Base-by-base conservation (phyloP, 2,329 filamentous ascomycete genomes). In the Diaporthe amygdali region DNA sequence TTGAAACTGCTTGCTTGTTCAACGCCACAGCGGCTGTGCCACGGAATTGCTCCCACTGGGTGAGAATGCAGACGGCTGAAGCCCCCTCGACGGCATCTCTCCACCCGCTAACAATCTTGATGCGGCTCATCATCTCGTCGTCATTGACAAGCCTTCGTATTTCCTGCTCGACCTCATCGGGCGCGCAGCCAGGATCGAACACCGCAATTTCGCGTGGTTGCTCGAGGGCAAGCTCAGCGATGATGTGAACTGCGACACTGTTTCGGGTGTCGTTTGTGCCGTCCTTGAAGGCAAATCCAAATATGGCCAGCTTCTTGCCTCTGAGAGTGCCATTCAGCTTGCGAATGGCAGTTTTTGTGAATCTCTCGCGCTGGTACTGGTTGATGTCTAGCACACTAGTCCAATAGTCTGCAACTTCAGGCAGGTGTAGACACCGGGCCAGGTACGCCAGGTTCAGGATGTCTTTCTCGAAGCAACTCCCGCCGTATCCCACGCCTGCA, bases 401-500 rank as follows among this genome's bases (percentile, higher is more conserved):
- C 90, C 90, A 92, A 77, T 91, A 91, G 32, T 84, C 81, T 0
- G 87, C 88, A 0, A 91, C 89, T 72, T 91, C 88, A 2, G 84
- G 82, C 37, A 91, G 79, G 55, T 88, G 84, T 30, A 91, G 76
- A 3, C 83, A 84, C 71, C 89, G 85, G 0, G 90, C 87, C 6
- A 91, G 82, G 77, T 91, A 91, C 2, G 86, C 84, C 46, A 92
- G 79, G 76, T 83, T 89, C 25, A 88, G 81, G 63, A 91, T 87
- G 75, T 92, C 90, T 76, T 92, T 92, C 73, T 87, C 84, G 79
- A 92, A 91, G 76, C 90, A 92, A 9, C 85, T 88, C 0, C 90
- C 90, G n/a, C 90, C 90, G 73, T 91, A 92, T 0, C 90, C 90
- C 14, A 90, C 81, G 7, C 86, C 86, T 1, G 89, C 86, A 76